Evolutionary conservation across 371 early-diverging fungal species (phyloP).

Genomic region (Mortierella sp.): DNA sequence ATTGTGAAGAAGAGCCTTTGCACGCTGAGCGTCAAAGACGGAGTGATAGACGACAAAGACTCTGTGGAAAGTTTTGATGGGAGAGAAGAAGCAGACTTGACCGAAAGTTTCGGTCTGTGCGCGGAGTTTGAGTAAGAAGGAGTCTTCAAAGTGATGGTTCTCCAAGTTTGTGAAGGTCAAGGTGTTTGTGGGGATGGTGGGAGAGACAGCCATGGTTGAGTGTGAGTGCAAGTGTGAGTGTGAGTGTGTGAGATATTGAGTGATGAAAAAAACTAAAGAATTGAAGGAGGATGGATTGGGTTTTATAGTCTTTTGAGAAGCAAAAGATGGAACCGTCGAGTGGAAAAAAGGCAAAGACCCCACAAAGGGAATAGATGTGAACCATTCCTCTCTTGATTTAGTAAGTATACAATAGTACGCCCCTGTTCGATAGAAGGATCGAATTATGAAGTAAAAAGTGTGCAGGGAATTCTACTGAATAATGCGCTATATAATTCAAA

Average conservation of each 20-base stretch:
- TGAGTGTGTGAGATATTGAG: background rate
- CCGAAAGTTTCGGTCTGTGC: slow-evolving; percentile 48
- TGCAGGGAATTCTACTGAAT: too few relatives aligned
- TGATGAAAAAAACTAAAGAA: background rate
- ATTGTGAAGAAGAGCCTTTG: slow-evolving; percentile 61
- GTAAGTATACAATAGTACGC: too few relatives aligned
- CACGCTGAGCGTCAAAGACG: slow-evolving; percentile 60
- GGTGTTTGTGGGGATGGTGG: slow-evolving; percentile 67
- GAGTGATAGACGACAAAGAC: slow-evolving; percentile 58
- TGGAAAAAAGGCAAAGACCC: background rate
- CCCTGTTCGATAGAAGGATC: too few relatives aligned
- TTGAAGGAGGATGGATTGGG: background rate
- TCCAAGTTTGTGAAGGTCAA: slow-evolving; percentile 68
- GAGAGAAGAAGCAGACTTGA: slow-evolving; percentile 46
- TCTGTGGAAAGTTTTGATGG: slow-evolving; percentile 50
- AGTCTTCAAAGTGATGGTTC: slow-evolving; percentile 57
- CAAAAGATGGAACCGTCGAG: background rate
- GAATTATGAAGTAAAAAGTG: too few relatives aligned
- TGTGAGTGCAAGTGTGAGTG: background rate
- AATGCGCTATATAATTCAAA: too few relatives aligned
- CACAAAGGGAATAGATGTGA: background rate
- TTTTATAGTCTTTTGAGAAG: background rate
- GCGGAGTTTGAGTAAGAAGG: slow-evolving; percentile 40
- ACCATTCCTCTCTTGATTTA: too few relatives aligned
- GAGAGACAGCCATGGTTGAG: slow-evolving; percentile 2